Evolutionary conservation across 495 filamentous ascomycete species (phyloP).

Genomic region (Penicillium fimorum): DNA sequence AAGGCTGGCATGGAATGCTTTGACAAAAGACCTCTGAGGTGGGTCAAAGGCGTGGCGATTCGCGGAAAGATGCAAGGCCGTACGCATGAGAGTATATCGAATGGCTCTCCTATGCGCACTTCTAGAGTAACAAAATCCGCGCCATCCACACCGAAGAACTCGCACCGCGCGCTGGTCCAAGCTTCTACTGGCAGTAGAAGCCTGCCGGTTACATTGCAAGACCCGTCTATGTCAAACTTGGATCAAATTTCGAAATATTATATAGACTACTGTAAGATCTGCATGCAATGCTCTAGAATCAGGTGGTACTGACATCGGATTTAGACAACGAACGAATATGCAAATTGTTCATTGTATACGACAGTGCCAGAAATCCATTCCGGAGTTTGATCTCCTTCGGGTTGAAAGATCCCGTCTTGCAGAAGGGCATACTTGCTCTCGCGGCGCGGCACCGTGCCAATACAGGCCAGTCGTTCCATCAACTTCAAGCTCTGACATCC

Average conservation of each 20-base stretch:
- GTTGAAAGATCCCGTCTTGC: constrained; percentile 44
- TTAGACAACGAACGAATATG: constrained; percentile 53
- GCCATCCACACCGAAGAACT: not conserved
- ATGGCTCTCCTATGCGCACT: not conserved
- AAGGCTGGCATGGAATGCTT: constrained; percentile 52
- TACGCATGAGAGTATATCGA: constrained; percentile 13
- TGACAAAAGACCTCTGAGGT: constrained; percentile 50
- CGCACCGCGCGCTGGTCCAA: constrained; percentile 1
- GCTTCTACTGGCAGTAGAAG: not conserved
- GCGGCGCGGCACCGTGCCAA: constrained; percentile 55
- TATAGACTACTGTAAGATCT: constrained; percentile 48
- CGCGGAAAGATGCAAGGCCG: constrained; percentile 40
- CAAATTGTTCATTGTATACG: constrained; percentile 54
- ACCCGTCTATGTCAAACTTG: constrained; percentile 38
- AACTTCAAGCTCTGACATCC: constrained; percentile 13
- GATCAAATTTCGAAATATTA: constrained; percentile 42
- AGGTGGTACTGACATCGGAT: not conserved
- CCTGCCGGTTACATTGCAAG: constrained; percentile 23
- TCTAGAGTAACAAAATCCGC: not conserved
- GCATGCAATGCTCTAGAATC: not conserved
- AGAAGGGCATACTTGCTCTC: constrained; percentile 52
- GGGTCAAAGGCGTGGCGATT: constrained; percentile 44
- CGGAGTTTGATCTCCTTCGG: constrained; percentile 51
- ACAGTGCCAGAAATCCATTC: constrained; percentile 54
- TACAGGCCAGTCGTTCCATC: constrained; percentile 27